These are phyloP conservation scores for Cercospora sojina DNA, from an alignment of 2,329 filamentous ascomycete genomes.

Conservation along the genomic window DNA sequence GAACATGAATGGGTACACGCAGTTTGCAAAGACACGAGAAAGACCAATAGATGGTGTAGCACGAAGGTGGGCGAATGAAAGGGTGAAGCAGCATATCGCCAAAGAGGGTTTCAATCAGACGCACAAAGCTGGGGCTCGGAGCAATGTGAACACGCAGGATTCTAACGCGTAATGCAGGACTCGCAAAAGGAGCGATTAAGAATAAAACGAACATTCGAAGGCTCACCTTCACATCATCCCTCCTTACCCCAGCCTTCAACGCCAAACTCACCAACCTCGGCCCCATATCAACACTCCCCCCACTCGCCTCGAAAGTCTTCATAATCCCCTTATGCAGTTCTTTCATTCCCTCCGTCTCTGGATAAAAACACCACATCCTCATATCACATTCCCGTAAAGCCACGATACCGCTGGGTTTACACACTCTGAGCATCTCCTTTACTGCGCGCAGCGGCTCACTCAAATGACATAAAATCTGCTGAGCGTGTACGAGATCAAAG, in stretches of 20 bases:
- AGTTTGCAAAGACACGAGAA: too few species aligned
- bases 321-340: slow-evolving; percentile 41
- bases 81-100: too few species aligned
- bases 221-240: slow-evolving; percentile 39
- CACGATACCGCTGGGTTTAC: slow-evolving; percentile 55
- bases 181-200: too few species aligned
- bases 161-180: neutral
- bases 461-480: slow-evolving; percentile 60
- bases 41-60: too few species aligned
- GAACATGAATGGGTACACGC: too few species aligned
- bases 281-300: slow-evolving; percentile 30
- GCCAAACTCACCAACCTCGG: slow-evolving; percentile 35
- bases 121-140: neutral
- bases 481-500: slow-evolving; percentile 61
- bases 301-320: slow-evolving; percentile 34
- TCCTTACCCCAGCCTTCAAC: slow-evolving; percentile 42
- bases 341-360: slow-evolving; percentile 38
- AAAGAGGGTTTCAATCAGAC: too few species aligned
- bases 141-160: neutral
- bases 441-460: slow-evolving; percentile 52
- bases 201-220: too few species aligned
- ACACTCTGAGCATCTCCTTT: slow-evolving; percentile 55
- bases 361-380: slow-evolving; percentile 41
- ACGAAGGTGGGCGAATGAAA: too few species aligned
- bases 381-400: slow-evolving; percentile 47